Evolutionary conservation across 208 protist species (phyloP), one percentile per base, ranked within the genome.

Genomic region (Wallacemonas sp.): DNA sequence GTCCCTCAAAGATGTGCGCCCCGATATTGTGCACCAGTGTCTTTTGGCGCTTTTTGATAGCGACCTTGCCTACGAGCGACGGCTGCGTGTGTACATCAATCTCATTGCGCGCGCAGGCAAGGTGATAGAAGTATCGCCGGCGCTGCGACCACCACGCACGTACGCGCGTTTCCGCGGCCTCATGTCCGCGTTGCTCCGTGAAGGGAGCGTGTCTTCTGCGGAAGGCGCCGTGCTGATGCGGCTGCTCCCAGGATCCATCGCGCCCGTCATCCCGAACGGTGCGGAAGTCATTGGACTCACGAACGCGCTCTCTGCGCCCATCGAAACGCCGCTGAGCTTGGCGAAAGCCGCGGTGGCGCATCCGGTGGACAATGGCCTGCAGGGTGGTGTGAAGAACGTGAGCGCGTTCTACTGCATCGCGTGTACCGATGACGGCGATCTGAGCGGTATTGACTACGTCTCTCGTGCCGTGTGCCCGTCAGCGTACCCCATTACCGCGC

Each of bases 11-110:
- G 88, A 88, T 55, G 85, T 93, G 53, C 86, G 88, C 0, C 88
- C 91, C 11, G 91, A 97, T 51, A 95, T 95, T 75, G 89, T 97
- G 21, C 91, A 97, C 55, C 91, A 97, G 77, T 94, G 86, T 62
- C 86, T 97, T 11, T 83, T 97, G n/a, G 91, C 91, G 17, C 86
- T 97, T 42, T 97, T 91, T 66, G 91, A 96, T 72, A 90, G 83
- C 8, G 86, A 91, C 31, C 79, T 96, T 27, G 87, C 85, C 17
- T 75, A 86, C 63, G 63, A 81, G 51, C 72, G 80, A 26, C 83
- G 77, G 30, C 76, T 94, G 65, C 88, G 87, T 33, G 86, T 97
- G 58, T 94, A 94, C 74, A 82, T 97, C 36, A 87, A 74, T 62
- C 70, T 94, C 42, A 86, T 90, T 47, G 76, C 73, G 15, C 75